These are phyloP conservation scores for Ophiocordyceps polyrhachis-furcata DNA, from an alignment of 2,329 filamentous ascomycete genomes.

Conservation along the genomic window DNA sequence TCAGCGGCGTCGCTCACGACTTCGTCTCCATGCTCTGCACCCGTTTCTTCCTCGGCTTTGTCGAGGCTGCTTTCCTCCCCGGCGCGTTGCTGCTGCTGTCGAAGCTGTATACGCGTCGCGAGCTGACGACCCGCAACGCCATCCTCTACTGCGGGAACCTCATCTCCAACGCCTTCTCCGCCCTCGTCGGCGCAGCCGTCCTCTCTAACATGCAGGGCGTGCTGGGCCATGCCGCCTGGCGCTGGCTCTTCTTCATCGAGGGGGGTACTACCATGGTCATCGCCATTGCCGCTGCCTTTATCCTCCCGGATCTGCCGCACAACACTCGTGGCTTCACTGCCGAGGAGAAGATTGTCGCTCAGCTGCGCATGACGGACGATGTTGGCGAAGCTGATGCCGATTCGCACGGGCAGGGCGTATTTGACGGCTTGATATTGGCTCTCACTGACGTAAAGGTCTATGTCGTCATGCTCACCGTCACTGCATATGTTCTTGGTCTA, in stretches of 20 bases:
- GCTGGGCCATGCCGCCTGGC: slow-evolving; percentile 35
- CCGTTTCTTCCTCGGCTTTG: slow-evolving; percentile 41
- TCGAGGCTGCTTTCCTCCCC: slow-evolving; percentile 46
- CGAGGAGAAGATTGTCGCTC: slow-evolving; percentile 35
- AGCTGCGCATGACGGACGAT: slow-evolving; percentile 36
- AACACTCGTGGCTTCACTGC: slow-evolving; percentile 39
- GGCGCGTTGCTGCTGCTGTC: slow-evolving; percentile 44
- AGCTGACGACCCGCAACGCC: slow-evolving; percentile 34
- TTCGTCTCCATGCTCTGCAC: slow-evolving; percentile 35
- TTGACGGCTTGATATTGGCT: slow-evolving; percentile 37
- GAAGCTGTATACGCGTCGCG: slow-evolving; percentile 47
- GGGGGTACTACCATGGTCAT: slow-evolving; percentile 31
- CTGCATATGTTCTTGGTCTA: slow-evolving; percentile 38
- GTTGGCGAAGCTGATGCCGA: slow-evolving; percentile 37
- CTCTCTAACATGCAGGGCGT: slow-evolving; percentile 37
- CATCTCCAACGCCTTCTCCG: slow-evolving; percentile 40
- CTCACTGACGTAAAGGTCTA: slow-evolving; percentile 44
- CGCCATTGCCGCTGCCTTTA: slow-evolving; percentile 25
- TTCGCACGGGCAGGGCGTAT: slow-evolving; percentile 25
- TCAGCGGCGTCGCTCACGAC: slow-evolving; percentile 31
- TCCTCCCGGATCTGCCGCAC: slow-evolving; percentile 34
- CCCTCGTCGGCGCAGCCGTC: slow-evolving; percentile 39
- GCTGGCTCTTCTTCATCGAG: slow-evolving; percentile 43
- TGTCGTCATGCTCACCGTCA: slow-evolving; percentile 43
- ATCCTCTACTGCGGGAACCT: slow-evolving; percentile 41